phyloP scores from a whole-genome alignment of 1,284 basidiomycete species.

The Rhodotorula sp. region DNA sequence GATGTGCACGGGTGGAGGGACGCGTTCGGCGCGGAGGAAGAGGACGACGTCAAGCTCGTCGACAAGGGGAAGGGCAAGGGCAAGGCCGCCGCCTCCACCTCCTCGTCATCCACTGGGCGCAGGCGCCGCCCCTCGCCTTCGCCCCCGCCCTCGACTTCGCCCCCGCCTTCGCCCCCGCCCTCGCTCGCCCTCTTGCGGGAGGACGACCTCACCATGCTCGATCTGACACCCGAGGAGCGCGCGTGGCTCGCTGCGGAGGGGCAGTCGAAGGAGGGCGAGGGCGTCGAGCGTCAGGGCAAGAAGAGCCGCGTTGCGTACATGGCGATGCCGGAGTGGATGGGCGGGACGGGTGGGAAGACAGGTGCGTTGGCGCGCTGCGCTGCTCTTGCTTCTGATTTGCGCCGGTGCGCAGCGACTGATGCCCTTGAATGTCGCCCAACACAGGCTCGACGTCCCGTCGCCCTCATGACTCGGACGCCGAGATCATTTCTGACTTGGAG shows the following conservation, averaged over 20 bases:
- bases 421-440: no score
- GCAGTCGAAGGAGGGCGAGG: background rate
- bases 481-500: background rate
- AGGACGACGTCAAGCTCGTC: background rate
- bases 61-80: background rate
- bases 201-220: background rate
- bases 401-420: no score
- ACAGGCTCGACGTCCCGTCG: background rate
- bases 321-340: slow-evolving; percentile 11
- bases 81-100: background rate
- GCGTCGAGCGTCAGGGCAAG: slow-evolving; percentile 10
- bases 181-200: no score
- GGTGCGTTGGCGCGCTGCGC: no score
- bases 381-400: background rate
- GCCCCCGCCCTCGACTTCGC: background rate
- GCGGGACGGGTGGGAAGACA: background rate
- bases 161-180: background rate
- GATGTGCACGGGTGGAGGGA: slow-evolving; percentile 26
- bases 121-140: background rate
- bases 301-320: slow-evolving; percentile 3
- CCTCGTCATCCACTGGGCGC: background rate
- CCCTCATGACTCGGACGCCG: background rate
- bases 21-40: slow-evolving; percentile 5
- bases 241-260: slow-evolving; percentile 10
- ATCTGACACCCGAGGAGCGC: slow-evolving; percentile 15